Conservation (phyloP, 352 stramenopile species). For the Globisporangium radiosum region DNA sequence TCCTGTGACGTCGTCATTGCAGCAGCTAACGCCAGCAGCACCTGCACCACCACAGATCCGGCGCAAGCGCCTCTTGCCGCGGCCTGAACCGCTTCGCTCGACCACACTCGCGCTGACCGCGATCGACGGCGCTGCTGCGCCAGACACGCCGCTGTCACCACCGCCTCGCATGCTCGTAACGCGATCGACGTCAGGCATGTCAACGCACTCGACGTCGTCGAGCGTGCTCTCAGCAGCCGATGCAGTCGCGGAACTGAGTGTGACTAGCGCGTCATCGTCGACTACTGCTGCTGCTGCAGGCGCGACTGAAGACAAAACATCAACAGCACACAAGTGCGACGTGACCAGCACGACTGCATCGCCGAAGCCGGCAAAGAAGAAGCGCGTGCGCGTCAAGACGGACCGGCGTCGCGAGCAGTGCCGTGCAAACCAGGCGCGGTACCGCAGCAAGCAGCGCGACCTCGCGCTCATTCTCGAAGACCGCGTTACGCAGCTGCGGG, state of each 20-base stretch:
- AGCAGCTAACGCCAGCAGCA: background rate
- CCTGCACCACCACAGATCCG: background rate
- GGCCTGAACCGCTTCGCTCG: background rate
- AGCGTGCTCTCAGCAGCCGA: background rate
- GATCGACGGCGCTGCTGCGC: background rate
- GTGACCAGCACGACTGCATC: background rate
- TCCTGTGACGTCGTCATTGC: no score
- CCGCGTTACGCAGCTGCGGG: slow-evolving; percentile 23
- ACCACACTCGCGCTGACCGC: background rate
- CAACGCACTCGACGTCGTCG: background rate
- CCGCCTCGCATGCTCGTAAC: background rate
- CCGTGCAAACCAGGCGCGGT: slow-evolving; percentile 47
- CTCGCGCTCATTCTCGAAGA: slow-evolving; percentile 25
- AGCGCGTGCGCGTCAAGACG: slow-evolving; percentile 30
- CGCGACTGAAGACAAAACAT: no score
- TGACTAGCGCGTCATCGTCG: no score
- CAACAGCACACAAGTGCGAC: no score
- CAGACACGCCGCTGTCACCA: background rate
- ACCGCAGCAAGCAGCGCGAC: slow-evolving; percentile 42
- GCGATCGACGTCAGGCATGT: background rate
- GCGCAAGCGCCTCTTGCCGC: slow-evolving; percentile 1
- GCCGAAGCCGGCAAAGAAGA: slow-evolving; percentile 16
- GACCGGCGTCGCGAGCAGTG: slow-evolving; percentile 48
- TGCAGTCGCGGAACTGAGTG: background rate
- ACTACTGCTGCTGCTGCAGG: no score